Evolutionary conservation across 2,329 filamentous ascomycete species (phyloP), one percentile per base, ranked within the genome.

Genomic region (Alternaria incomplexa): DNA sequence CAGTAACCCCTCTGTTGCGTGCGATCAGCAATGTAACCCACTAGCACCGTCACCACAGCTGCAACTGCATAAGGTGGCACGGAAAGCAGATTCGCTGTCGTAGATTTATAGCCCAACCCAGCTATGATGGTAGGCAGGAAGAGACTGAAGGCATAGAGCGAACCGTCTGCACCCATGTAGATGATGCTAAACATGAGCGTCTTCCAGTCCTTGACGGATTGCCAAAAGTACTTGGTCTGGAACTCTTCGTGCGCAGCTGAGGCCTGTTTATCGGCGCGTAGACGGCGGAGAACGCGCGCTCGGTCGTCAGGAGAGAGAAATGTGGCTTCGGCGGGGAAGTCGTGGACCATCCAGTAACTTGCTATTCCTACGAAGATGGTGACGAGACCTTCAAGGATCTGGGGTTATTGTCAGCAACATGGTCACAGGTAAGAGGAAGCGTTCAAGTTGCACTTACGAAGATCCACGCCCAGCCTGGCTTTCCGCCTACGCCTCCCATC

Each of bases 111-210:
- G 6, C 86, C 86, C 10, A 81, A 69, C 12, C 54, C 65, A 87
- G 82, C 48, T 84, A 97, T 90, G 73, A 96, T 96, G 17, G 89
- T 91, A 0, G 93, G 93, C 3, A 95, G 81, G 81, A 97, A 94
- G 5, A 94, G 84, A 2, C 87, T 90, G 80, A 93, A 93, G 4
- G 89, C 89, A 75, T 93, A 94, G 5, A 94, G 82, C 0, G 91
- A 86, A 74, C 90, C 90, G 67, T 91, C 87, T 43, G 71, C 73
- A 2, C 92, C 92, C 89, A 93, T 93, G 77, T 93, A 96, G 62
- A 95, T 89, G 47, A 91, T 79, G 78, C 92, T 91, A 12, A 88
- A 90, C 2, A 86, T 82, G 80, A 89, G 96, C 20, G 91, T 96
- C 83, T 97, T 96, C 90, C 92, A 96, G 75, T 97, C 93, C 61